Evolutionary conservation across 176 grass and related monocot species (phyloP), one percentile per base, ranked within the genome.

Genomic region (Hordeum marinum): DNA sequence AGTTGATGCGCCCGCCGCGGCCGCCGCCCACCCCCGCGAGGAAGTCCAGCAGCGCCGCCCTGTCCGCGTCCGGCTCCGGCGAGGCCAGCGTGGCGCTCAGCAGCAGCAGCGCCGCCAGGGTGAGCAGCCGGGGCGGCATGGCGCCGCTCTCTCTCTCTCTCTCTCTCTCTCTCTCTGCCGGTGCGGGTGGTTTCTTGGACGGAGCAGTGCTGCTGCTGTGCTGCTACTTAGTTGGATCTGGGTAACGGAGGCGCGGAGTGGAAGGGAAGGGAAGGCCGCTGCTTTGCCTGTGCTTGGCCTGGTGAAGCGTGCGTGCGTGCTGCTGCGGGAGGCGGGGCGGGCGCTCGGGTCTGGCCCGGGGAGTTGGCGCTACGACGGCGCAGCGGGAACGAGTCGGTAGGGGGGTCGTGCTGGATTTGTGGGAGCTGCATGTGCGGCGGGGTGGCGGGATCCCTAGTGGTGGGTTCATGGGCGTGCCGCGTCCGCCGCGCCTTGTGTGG

Each of bases 21-120:
- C 80, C 66, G 39, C 45, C 63, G 83, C 58, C 24, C 2, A 88
- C 7, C 1, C 31, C 40, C 0, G 66, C 18, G 29, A 99, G 86
- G 86, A 99, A 99, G 72, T 89, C 91, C 1, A 96, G 88, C 34
- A 99, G 82, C 14, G 93, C 92, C 0, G 69, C 32, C 84, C 78
- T 92, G 88, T 99, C 96, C 23, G 82, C 81, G 34, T 77, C 88
- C 21, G 94, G 96, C 39, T 90, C 90, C 11, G 85, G 63, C 6
- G 46, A 72, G 18, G 27, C 21, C 10, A 4, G 13, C 42, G 61
- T 14, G 27, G 62, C 35, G 75, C 59, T 17, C 50, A 97, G 46
- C 14, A 87, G 45, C 13, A 90, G 48, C 6, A 90, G 46, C 0
- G 72, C 37, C 10, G 85, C 72, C 54, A 63, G n/a, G 32, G 63